Conservation (phyloP, 257 asterid genomes). For the Buddleja alternifolia region DNA sequence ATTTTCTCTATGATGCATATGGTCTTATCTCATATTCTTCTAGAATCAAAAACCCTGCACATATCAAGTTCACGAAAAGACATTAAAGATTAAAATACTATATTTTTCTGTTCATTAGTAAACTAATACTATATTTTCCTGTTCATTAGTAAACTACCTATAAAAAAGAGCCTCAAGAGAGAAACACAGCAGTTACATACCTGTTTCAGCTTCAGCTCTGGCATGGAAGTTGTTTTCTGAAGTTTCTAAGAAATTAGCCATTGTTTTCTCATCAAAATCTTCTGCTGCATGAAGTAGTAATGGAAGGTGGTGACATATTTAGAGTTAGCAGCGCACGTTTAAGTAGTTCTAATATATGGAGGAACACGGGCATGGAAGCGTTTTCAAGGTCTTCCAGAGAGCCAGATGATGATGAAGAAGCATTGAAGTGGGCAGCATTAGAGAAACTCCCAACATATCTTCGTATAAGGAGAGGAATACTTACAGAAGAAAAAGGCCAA, state of each 20-base stretch:
- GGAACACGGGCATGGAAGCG: slow-evolving; percentile 65
- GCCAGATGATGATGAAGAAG: slow-evolving; percentile 83
- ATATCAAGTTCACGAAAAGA: slow-evolving; percentile 19
- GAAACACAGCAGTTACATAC: slow-evolving; percentile 5
- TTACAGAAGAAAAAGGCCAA: slow-evolving; percentile 56
- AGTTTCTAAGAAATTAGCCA: neutral
- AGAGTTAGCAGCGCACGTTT: slow-evolving; percentile 60
- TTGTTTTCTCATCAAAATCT: neutral
- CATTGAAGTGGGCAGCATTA: slow-evolving; percentile 85
- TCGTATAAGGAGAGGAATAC: slow-evolving; percentile 69
- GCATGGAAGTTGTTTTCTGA: slow-evolving; percentile 29
- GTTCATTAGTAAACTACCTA: slow-evolving; percentile 19
- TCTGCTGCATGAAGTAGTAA: slow-evolving; percentile 30
- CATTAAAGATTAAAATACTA: slow-evolving; percentile 29
- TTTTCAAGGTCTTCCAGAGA: slow-evolving; percentile 68
- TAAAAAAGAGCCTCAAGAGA: slow-evolving; percentile 23
- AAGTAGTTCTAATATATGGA: slow-evolving; percentile 75
- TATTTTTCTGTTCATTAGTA: slow-evolving; percentile 10
- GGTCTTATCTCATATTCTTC: slow-evolving; percentile 17
- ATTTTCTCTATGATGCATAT: too few species aligned
- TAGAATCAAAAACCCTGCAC: slow-evolving; percentile 38
- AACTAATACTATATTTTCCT: slow-evolving; percentile 16
- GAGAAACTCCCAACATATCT: slow-evolving; percentile 81
- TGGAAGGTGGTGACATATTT: slow-evolving; percentile 62
- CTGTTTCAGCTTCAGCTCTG: slow-evolving; percentile 23